A percentile compares a stretch with the other conserved stretches of the same genome.
phyloP scores from a whole-genome alignment of 768 basidiomycete species.

The Trametopsis cervina region DNA sequence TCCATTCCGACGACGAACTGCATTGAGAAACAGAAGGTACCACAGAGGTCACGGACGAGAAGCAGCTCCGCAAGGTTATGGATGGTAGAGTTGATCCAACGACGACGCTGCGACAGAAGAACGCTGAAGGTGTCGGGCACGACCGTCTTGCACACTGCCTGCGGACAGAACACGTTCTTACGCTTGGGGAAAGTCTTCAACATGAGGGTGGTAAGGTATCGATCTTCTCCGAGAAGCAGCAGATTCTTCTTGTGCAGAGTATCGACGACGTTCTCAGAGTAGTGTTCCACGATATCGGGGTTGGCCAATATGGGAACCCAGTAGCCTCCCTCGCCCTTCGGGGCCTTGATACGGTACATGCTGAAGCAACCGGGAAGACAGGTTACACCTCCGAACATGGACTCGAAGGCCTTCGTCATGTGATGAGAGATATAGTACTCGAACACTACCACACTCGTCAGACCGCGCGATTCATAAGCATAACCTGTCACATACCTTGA shows the following conservation, averaged over 20 bases:
- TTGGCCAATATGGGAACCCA: constrained; percentile 99
- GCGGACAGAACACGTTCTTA: constrained; percentile 98
- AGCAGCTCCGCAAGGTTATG: constrained; percentile 96
- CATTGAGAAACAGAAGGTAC: constrained; percentile 99
- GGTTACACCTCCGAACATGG: constrained; percentile 98
- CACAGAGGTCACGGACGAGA: constrained; percentile 95
- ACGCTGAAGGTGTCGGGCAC: constrained; percentile 96
- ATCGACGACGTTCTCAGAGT: constrained; percentile 99
- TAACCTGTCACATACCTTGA: constrained; percentile 62
- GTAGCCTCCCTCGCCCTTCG: constrained; percentile 92
- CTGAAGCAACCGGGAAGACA: constrained; percentile 99
- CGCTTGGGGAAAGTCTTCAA: constrained; percentile 99
- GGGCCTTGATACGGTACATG: constrained; percentile 99
- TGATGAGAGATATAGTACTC: constrained; percentile 99
- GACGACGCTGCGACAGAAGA: constrained; percentile 89
- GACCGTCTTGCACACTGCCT: constrained; percentile 98
- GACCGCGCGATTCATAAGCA: neutral
- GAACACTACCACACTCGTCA: constrained; percentile 77
- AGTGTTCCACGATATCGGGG: constrained; percentile 97
- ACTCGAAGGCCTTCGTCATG: constrained; percentile 98
- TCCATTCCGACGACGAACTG: constrained; percentile 99
- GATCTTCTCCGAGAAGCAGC: constrained; percentile 96
- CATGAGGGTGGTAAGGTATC: constrained; percentile 95
- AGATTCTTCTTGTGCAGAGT: constrained; percentile 99
- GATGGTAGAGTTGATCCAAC: constrained; percentile 99